Base-by-base conservation (phyloP, 208 protist genomes). In the Trypanosoma lewisi region DNA sequence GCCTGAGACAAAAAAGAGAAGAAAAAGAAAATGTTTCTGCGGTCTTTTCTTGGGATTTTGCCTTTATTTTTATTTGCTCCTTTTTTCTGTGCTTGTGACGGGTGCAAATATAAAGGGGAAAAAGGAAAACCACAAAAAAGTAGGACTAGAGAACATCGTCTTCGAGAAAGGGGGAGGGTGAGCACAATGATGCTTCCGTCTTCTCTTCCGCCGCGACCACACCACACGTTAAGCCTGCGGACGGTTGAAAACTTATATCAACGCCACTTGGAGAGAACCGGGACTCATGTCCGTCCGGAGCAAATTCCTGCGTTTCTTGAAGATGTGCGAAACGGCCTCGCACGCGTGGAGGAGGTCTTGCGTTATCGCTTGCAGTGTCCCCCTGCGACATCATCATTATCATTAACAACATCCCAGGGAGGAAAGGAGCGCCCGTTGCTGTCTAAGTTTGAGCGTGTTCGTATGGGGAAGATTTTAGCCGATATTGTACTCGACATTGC, bases 391-490 rank as follows among this genome's bases (percentile, higher is more conserved):
- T 31, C 17, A n/a, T n/a, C n/a, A n/a, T n/a, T n/a, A n/a, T n/a
- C n/a, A n/a, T n/a, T n/a, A n/a, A n/a, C 34, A 34, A 28, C 42
- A 3, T 31, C 17, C 34, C 16, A 31, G 21, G 41, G 28, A 17
- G 53, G 30, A 30, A 63, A 27, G 0, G 37, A 56, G 16, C 45
- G 17, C 23, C 55, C 69, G 17, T 48, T 63, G 21, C 68, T 89
- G 23, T 84, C 79, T n/a, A 52, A 61, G 6, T 89, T 89, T 65
- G 83, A 89, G 56, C 61, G 73, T 9, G 59, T 67, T 54, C 80
- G 83, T 39, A 70, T 89, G 7, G 71, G 71, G 0, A 69, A 79
- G 28, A 71, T 89, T 33, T 66, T 89, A 33, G 83, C 77, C n/a
- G 77, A 78, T 34, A 54, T 80, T 8, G 79, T 78, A 27, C 70